These are phyloP conservation scores for Globisporangium abappressorium DNA, from an alignment of 352 stramenopile species.

Conservation along the genomic window DNA sequence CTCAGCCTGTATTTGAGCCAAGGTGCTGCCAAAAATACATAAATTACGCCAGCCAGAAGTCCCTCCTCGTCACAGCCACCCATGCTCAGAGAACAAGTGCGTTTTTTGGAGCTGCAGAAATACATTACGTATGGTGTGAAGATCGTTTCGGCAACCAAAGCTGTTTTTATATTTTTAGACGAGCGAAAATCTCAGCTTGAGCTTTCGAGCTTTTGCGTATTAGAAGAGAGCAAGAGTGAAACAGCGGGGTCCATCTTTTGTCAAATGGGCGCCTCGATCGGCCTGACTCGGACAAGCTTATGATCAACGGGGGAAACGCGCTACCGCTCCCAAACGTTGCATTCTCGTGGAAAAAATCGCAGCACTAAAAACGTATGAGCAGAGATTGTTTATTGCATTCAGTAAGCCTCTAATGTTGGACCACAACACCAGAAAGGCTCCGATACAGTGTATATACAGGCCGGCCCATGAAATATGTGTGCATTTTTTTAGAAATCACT, in stretches of 20 bases:
- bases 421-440: no score
- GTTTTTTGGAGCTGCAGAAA: neutral
- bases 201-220: neutral
- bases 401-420: no score
- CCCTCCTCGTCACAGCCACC: no score
- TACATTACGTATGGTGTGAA: neutral
- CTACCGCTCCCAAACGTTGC: neutral
- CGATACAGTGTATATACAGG: no score
- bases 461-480: no score
- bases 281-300: neutral
- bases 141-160: conserved; percentile 3
- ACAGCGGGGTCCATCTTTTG: neutral
- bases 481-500: no score
- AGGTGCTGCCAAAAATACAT: neutral
- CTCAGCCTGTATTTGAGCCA: no score
- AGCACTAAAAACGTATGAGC: neutral
- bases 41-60: no score
- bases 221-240: neutral
- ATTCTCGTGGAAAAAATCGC: neutral
- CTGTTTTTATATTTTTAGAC: neutral
- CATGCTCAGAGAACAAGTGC: no score
- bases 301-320: neutral
- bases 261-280: neutral
- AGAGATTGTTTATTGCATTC: neutral
- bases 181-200: no score